phyloP scores from a whole-genome alignment of 148 eudicot genomes.

The Nyssa sinensis region DNA sequence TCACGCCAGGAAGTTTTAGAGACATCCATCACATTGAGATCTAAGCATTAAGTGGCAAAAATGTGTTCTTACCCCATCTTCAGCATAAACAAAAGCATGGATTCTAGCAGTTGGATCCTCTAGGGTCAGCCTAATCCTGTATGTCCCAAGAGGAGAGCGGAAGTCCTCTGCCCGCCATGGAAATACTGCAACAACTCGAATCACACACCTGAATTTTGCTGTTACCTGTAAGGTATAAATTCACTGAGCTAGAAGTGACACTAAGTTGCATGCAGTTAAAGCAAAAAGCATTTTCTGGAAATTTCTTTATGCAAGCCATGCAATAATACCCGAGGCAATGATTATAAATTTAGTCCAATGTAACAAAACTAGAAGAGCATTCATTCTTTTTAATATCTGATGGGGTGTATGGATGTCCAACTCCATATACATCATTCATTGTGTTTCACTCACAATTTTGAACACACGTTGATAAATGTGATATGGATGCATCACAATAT shows the following conservation, averaged over 20 bases:
- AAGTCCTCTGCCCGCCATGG: constrained; percentile 71
- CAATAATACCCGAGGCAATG: neutral
- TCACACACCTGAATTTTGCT: constrained; percentile 74
- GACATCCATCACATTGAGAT: too few species aligned
- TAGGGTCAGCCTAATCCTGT: constrained; percentile 64
- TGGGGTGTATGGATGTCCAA: too few species aligned
- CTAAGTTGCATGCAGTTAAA: constrained; percentile 5
- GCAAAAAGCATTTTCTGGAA: neutral
- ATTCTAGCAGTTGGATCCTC: constrained; percentile 93
- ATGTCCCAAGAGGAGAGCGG: constrained; percentile 48
- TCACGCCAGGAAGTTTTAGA: neutral
- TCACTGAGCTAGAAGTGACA: constrained; percentile 5
- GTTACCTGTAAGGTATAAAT: constrained; percentile 42
- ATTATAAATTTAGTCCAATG: too few species aligned
- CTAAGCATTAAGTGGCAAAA: neutral
- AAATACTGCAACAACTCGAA: constrained; percentile 61
- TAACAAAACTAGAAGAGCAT: too few species aligned
- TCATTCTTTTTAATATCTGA: neutral
- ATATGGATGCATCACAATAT: too few species aligned
- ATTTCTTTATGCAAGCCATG: neutral
- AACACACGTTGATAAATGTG: too few species aligned
- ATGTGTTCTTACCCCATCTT: constrained; percentile 66
- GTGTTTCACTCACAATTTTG: too few species aligned
- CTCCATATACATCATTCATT: too few species aligned
- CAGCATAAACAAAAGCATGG: constrained; percentile 68